Evolutionary conservation across 176 grass and related monocot species (phyloP), one percentile per base, ranked within the genome.

Genomic region (Bolboschoenus planiculmis): DNA sequence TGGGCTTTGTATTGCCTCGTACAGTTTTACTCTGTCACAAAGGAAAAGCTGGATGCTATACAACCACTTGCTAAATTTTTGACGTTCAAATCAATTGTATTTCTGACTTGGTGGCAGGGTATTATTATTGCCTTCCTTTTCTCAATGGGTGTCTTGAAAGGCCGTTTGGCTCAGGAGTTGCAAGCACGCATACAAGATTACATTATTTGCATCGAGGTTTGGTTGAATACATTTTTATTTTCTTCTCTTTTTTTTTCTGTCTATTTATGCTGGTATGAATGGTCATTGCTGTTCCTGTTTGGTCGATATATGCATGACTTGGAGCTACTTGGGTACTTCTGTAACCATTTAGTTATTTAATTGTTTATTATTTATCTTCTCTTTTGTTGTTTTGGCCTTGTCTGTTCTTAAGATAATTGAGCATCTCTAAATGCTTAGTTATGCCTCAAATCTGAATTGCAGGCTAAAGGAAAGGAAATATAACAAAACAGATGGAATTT

Each of bases 31-130:
- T 86, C 91, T 85, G 91, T 86, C 48, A 99, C 91, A 14, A 99
- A 99, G 80, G 90, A 95, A 78, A 99, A 93, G 82, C 82, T 99
- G 79, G 90, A 99, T 79, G 88, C 96, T 70, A 99, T 95, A 67
- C 89, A 93, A 81, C 96, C 96, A 40, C 84, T 99, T 81, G 90
- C 96, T 33, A 99, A 99, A 66, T 99, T 99, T 90, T 88, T 99
- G 63, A 92, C 90, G 18, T 99, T 99, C 91, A 99, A 99, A 86
- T 95, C 92, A 70, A 99, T 95, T 93, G 92, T 99, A 88, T 99
- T 99, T 87, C 91, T 99, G 79, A 99, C 96, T 72, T 99, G 96
- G 92, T 99, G 96, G 96, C 96, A 99, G 85, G 96, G 96, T 87
- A 53, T 99, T 86, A 89, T 90, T 85, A 88, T 99, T 88, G 92